Conservation (phyloP, 345 rosid genomes). For the Streptanthus diversifolius region DNA sequence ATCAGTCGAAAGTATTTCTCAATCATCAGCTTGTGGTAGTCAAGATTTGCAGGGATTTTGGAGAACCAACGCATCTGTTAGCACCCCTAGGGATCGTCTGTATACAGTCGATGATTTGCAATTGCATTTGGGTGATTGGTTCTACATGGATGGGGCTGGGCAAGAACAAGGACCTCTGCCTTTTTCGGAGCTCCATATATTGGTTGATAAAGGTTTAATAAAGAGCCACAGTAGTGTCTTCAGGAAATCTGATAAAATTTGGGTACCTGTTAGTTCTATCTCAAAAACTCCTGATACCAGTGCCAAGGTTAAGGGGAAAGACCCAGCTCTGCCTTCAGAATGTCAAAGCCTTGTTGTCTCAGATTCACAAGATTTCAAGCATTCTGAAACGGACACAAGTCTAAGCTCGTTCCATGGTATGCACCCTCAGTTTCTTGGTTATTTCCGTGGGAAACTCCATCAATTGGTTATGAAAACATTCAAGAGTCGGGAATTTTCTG, state of each 20-base stretch:
- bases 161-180: constrained; percentile 84
- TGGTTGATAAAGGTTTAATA: constrained; percentile 69
- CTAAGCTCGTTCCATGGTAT: constrained; percentile 51
- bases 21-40: constrained; percentile 44
- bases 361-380: constrained; percentile 29
- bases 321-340: constrained; percentile 37
- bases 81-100: constrained; percentile 60
- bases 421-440: constrained; percentile 96
- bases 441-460: constrained; percentile 87
- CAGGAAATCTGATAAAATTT: constrained; percentile 80
- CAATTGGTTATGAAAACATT: constrained; percentile 94
- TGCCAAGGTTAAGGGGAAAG: constrained; percentile 36
- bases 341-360: constrained; percentile 38
- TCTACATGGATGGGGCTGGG: constrained; percentile 88
- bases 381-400: constrained; percentile 30
- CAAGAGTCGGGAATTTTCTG: constrained; percentile 93
- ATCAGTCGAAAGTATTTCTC: constrained; percentile 53
- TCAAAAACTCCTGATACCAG: constrained; percentile 41
- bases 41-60: constrained; percentile 44
- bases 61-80: constrained; percentile 46
- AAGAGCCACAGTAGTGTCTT: constrained; percentile 73
- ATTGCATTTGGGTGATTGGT: constrained; percentile 96
- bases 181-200: constrained; percentile 64
- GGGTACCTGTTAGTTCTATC: constrained; percentile 72
- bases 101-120: constrained; percentile 66